A percentile compares a stretch with the other conserved stretches of the same genome.
Evolutionary conservation across 2,329 filamentous ascomycete genomes (phyloP).

Genomic region (Proliferodiscus dingleyae): DNA sequence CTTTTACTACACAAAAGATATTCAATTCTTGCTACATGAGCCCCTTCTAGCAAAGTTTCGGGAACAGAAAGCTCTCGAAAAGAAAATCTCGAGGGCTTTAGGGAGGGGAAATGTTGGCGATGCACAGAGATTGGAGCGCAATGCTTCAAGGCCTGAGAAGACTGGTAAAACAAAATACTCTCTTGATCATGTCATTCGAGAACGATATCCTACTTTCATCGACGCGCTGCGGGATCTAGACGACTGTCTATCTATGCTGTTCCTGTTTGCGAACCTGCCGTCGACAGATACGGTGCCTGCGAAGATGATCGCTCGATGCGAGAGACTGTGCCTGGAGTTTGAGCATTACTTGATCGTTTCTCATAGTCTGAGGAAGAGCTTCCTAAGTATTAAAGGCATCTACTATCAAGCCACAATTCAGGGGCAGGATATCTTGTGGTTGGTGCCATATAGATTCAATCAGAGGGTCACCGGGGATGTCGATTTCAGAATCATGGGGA

Average conservation of each 20-base stretch:
- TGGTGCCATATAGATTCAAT: constrained; percentile 97
- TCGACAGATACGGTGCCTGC: constrained; percentile 84
- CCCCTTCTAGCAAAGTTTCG: constrained; percentile 91
- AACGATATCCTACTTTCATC: constrained; percentile 95
- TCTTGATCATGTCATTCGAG: constrained; percentile 94
- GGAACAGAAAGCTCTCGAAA: constrained; percentile 92
- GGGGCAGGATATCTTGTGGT: constrained; percentile 93
- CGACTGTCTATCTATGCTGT: constrained; percentile 94
- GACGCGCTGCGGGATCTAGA: constrained; percentile 93
- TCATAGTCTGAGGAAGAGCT: constrained; percentile 88
- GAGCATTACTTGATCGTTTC: constrained; percentile 96
- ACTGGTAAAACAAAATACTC: constrained; percentile 85
- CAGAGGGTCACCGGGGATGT: constrained; percentile 90
- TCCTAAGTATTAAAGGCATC: constrained; percentile 97
- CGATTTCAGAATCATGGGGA: constrained; percentile 98
- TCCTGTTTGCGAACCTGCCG: constrained; percentile 94
- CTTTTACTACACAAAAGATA: constrained; percentile 90
- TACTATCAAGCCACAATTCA: constrained; percentile 98
- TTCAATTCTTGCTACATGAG: constrained; percentile 96
- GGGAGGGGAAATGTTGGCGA: constrained; percentile 88
- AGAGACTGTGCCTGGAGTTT: constrained; percentile 90
- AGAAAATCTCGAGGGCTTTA: constrained; percentile 92
- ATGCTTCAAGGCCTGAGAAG: constrained; percentile 84
- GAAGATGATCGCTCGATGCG: constrained; percentile 93
- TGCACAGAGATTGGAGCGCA: constrained; percentile 78